Percentiles rank a stretch among this genome's conserved stretches.
phyloP scores from a whole-genome alignment of 768 basidiomycete species.

The Leccinum disarticulatum region DNA sequence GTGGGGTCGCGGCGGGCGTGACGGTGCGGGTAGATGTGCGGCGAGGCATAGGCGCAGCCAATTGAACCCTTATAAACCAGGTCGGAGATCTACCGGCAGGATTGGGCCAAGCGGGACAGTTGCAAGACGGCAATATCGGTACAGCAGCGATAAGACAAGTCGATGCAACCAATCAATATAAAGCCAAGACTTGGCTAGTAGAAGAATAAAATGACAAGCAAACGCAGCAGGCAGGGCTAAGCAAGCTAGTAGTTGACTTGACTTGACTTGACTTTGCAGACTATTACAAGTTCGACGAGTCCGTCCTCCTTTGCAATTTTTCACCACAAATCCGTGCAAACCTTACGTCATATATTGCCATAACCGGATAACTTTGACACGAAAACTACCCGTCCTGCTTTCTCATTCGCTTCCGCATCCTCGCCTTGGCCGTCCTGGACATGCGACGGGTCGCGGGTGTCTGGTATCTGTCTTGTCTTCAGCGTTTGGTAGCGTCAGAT shows the following conservation, averaged over 20 bases:
- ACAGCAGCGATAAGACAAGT: slow-evolving; percentile 21
- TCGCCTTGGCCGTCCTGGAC: slow-evolving; percentile 55
- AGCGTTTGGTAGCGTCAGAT: slow-evolving; percentile 1
- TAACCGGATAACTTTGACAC: slow-evolving; percentile 12
- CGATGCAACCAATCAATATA: slow-evolving; percentile 23
- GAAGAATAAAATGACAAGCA: slow-evolving; percentile 11
- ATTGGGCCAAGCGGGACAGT: slow-evolving; percentile 22
- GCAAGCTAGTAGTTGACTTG: not conserved
- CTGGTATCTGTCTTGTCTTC: slow-evolving; percentile 51
- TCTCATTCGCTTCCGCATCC: slow-evolving; percentile 47
- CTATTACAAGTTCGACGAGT: slow-evolving; percentile 3
- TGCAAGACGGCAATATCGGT: slow-evolving; percentile 17
- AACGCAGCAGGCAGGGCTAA: not conserved
- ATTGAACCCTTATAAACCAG: slow-evolving; percentile 35
- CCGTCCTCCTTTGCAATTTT: slow-evolving; percentile 11
- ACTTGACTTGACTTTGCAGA: slow-evolving; percentile 1
- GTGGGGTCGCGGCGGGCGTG: slow-evolving; percentile 32
- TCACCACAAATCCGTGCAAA: slow-evolving; percentile 13
- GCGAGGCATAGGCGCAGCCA: slow-evolving; percentile 55
- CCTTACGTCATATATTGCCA: slow-evolving; percentile 26
- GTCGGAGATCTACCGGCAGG: slow-evolving; percentile 37
- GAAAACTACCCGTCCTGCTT: slow-evolving; percentile 29
- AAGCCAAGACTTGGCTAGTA: slow-evolving; percentile 12
- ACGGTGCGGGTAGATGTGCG: slow-evolving; percentile 46
- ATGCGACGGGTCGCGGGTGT: slow-evolving; percentile 50